Percentiles rank a stretch among this genome's conserved stretches.
These are phyloP conservation scores for Fusarium agapanthi DNA, from an alignment of 2,329 filamentous ascomycete species.

Conservation along the genomic window DNA sequence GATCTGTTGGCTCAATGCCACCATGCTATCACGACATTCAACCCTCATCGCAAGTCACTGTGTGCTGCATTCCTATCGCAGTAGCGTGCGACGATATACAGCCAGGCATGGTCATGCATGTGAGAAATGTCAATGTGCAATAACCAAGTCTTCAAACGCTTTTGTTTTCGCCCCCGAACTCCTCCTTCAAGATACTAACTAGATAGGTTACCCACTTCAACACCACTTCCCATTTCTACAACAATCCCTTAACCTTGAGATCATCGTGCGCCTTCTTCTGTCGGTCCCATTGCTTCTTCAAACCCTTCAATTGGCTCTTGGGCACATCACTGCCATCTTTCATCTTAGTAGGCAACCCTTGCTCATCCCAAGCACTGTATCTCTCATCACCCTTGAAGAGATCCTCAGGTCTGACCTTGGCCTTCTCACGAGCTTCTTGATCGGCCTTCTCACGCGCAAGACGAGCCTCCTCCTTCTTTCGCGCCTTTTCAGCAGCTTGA, in stretches of 20 bases:
- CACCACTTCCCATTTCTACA: conserved; percentile 30
- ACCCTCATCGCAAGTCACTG: neutral
- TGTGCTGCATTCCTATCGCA: neutral
- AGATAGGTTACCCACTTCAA: conserved; percentile 1
- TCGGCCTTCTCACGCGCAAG: conserved; percentile 60
- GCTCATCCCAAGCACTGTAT: conserved; percentile 82
- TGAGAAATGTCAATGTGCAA: neutral
- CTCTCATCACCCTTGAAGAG: conserved; percentile 66
- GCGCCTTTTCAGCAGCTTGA: conserved; percentile 67
- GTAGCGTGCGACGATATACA: neutral
- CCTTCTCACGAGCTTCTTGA: conserved; percentile 65
- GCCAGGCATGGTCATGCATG: neutral
- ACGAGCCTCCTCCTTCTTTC: conserved; percentile 64
- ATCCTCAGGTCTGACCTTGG: conserved; percentile 62
- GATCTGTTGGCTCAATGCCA: neutral
- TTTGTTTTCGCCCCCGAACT: conserved; percentile 14
- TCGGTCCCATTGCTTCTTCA: conserved; percentile 88
- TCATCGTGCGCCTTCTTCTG: conserved; percentile 88
- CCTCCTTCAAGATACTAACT: conserved; percentile 28
- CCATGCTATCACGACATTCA: conserved; percentile 14
- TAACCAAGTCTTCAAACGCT: conserved; percentile 7
- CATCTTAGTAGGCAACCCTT: conserved; percentile 81
- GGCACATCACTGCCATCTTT: conserved; percentile 81
- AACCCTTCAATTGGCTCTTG: conserved; percentile 81
- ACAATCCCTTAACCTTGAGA: conserved; percentile 48